phyloP scores from a whole-genome alignment of 768 basidiomycete species.

The Tephrocybe sp. region DNA sequence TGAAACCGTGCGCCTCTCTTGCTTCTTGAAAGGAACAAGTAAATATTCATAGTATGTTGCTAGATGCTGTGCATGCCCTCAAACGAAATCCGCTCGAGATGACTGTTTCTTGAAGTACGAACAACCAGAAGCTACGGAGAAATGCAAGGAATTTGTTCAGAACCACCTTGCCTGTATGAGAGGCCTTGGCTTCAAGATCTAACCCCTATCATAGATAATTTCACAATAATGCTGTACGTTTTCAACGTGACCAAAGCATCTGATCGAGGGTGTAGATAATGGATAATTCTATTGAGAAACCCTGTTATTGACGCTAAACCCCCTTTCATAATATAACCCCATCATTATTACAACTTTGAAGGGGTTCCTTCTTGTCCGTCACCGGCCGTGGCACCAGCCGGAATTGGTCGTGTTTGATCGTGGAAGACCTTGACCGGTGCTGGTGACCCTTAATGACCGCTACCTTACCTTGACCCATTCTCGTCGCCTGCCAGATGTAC shows the following conservation, averaged over 20 bases:
- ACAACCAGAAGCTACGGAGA: conserved; percentile 62
- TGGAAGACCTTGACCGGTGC: no score
- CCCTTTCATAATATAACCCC: no score
- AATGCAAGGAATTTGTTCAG: conserved; percentile 79
- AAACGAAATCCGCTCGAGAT: conserved; percentile 90
- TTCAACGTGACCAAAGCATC: not conserved
- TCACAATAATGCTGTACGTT: not conserved
- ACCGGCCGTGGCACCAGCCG: no score
- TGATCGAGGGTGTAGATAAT: no score
- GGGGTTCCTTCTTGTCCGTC: no score
- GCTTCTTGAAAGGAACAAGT: not conserved
- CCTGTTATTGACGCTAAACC: no score
- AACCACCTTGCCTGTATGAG: conserved; percentile 92
- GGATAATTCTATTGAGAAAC: no score
- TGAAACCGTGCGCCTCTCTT: conserved; percentile 83
- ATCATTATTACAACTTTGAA: no score
- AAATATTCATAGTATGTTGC: not conserved
- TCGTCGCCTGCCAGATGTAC: no score
- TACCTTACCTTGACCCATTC: no score
- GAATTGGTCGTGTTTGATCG: no score
- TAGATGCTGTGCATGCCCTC: conserved; percentile 95
- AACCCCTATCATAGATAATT: conserved; percentile 14
- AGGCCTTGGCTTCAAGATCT: conserved; percentile 84
- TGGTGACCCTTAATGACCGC: no score
- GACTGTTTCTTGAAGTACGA: conserved; percentile 88